phyloP scores from a whole-genome alignment of 768 basidiomycete species.

The Mycena latifolia region DNA sequence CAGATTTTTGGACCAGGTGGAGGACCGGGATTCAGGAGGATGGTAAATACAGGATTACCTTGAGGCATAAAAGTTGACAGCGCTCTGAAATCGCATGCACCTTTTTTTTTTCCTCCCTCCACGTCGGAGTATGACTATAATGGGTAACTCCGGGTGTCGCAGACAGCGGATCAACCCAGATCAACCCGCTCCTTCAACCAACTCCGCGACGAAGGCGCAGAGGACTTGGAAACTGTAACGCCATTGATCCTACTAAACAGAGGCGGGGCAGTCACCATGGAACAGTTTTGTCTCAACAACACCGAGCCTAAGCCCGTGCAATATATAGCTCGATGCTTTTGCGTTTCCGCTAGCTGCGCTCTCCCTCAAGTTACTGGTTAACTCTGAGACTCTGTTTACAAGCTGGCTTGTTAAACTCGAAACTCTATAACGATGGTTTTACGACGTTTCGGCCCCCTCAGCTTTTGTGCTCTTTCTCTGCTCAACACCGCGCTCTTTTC shows the following conservation, averaged over 20 bases:
- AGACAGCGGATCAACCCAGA: no score
- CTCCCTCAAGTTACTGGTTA: slow-evolving; percentile 26
- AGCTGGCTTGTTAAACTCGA: slow-evolving; percentile 22
- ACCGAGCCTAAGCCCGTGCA: background rate
- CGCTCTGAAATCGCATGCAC: no score
- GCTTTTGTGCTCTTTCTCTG: slow-evolving; percentile 9
- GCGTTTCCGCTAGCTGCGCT: slow-evolving; percentile 22
- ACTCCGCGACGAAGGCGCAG: slow-evolving; percentile 1
- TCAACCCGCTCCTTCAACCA: background rate
- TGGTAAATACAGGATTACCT: slow-evolving; percentile 12
- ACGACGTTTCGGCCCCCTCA: slow-evolving; percentile 1
- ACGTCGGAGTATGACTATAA: no score
- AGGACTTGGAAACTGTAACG: background rate
- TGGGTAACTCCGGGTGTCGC: no score
- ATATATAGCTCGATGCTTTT: slow-evolving; percentile 14
- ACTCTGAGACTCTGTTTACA: slow-evolving; percentile 23
- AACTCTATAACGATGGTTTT: slow-evolving; percentile 9
- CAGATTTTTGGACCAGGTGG: slow-evolving; percentile 47
- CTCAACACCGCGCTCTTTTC: background rate
- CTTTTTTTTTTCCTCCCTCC: no score
- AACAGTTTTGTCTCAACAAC: slow-evolving; percentile 4
- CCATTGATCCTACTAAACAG: slow-evolving; percentile 1
- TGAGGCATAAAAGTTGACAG: no score
- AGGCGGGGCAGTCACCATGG: slow-evolving; percentile 8
- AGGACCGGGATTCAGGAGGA: slow-evolving; percentile 46